Evolutionary conservation across 2,329 filamentous ascomycete genomes (phyloP), one percentile per base, ranked within the genome.

Genomic region (Penicillium decumbens): DNA sequence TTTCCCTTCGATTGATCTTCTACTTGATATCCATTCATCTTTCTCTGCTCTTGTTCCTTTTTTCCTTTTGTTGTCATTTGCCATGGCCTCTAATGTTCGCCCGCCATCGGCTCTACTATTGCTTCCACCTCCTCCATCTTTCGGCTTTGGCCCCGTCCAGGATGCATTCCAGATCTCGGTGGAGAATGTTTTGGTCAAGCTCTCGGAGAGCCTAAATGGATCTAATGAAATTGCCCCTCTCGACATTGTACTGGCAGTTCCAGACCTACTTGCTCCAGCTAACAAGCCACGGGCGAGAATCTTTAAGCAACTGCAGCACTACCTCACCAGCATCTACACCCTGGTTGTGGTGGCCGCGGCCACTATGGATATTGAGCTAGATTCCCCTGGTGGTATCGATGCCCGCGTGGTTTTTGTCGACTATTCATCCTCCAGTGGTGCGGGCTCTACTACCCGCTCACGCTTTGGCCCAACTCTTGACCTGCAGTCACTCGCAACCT

Each of bases 251-350:
- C 67, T 95, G 32, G 78, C 80, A 2, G 80, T 80, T 41, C 81
- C 84, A 2, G 75, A 85, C 44, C 76, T 90, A 10, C 72, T 76
- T 41, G 77, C 80, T 18, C 71, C 72, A 28, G 72, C 75, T 23
- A 70, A 72, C 20, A 69, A 72, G 27, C 75, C 79, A 40, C 77
- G 80, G 59, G 74, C 78, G 23, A 72, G 80, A 40, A 74, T 80
- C 15, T 95, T 90, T 79, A 65, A 77, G 29, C 72, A 78, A n/a
- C 80, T 84, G 0, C 89, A 95, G 68, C 76, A 79, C n/a, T 75
- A 92, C 4, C 72, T 96, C 20, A 87, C 87, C 2, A 80, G 81
- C 24, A 66, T 95, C 23, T 97, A 97, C 76, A 83, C 84, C 61
- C 78, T 96, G 43, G 75, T 93, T 48, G 85, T 85, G 29, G 74